Conservation (phyloP, 108 stramenopile genomes). For the Hondaea fermentalgiana region DNA sequence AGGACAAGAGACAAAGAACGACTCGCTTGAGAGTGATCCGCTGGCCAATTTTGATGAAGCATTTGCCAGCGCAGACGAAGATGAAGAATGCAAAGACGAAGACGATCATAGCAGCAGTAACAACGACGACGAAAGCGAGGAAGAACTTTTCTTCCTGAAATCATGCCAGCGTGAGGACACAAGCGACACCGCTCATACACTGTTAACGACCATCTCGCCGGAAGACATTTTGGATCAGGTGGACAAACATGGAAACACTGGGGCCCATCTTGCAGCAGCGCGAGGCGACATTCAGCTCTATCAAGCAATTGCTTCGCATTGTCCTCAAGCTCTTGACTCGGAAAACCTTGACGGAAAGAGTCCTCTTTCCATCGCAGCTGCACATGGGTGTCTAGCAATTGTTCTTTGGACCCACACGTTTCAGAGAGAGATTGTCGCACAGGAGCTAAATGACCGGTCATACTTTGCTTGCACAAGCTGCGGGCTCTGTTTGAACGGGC, state of each 20-base stretch:
- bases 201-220: too few relatives aligned
- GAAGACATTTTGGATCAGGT: background rate
- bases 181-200: too few relatives aligned
- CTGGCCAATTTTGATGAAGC: too few relatives aligned
- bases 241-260: background rate
- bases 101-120: too few relatives aligned
- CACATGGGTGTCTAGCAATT: background rate
- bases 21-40: too few relatives aligned
- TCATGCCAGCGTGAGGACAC: too few relatives aligned
- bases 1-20: too few relatives aligned
- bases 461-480: slow-evolving; percentile 10
- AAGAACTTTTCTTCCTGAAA: too few relatives aligned
- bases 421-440: background rate
- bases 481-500: background rate
- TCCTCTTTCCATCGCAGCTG: background rate
- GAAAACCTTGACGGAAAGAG: background rate
- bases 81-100: too few relatives aligned
- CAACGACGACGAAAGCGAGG: too few relatives aligned
- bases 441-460: background rate
- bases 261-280: background rate
- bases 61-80: too few relatives aligned
- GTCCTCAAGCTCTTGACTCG: background rate
- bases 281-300: background rate
- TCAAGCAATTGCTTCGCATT: background rate
- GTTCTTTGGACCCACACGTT: background rate